phyloP scores from a whole-genome alignment of 139 green algal species.

The Coelastrella sp. region DNA sequence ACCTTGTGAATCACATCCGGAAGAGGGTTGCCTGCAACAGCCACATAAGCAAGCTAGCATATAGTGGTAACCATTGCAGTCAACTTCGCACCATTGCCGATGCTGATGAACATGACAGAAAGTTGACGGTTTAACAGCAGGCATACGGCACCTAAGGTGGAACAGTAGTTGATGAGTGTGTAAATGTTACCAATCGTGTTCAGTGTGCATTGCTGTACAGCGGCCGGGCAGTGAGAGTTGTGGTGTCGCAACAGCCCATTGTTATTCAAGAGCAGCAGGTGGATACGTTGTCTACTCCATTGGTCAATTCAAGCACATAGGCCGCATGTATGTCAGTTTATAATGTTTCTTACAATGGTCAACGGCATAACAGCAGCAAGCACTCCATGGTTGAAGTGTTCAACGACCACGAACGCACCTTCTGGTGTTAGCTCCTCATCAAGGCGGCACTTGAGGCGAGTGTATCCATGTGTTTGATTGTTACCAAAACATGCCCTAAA shows the following conservation, averaged over 20 bases:
- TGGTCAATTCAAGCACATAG: too few species aligned
- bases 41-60: background rate
- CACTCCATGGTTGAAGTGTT: background rate
- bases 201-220: background rate
- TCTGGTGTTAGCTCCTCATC: background rate
- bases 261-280: too few species aligned
- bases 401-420: background rate
- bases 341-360: too few species aligned
- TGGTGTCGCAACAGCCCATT: too few species aligned
- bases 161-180: background rate
- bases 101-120: too few species aligned
- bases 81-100: too few species aligned
- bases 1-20: background rate
- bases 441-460: background rate
- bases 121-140: background rate
- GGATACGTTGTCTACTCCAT: too few species aligned
- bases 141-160: background rate
- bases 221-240: too few species aligned
- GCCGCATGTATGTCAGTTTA: too few species aligned
- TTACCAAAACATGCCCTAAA: background rate
- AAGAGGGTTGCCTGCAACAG: slow-evolving; percentile 34
- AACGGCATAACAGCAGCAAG: background rate
- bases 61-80: background rate
- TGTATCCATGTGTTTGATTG: background rate
- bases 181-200: background rate